A percentile compares a stretch with the other conserved stretches of the same genome.
Evolutionary conservation across 164 flowering plant genomes (phyloP).

Genomic region (Nymphaea thermarum): DNA sequence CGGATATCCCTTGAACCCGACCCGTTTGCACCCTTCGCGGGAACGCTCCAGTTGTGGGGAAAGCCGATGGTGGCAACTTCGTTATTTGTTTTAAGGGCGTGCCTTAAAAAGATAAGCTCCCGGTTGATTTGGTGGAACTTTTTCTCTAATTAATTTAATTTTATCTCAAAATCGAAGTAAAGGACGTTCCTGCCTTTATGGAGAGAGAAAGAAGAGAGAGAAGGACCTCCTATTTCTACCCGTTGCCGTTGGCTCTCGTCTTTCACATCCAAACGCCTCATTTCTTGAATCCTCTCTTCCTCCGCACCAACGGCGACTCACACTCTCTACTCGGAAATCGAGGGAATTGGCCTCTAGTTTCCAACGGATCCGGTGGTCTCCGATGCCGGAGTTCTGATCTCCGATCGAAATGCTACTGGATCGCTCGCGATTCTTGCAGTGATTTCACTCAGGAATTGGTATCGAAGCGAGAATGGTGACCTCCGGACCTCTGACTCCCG

Average conservation of each 20-base stretch:
- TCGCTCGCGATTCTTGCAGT: not conserved
- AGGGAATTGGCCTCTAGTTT: not conserved
- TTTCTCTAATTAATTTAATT: no score
- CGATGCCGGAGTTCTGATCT: not conserved
- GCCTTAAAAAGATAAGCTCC: no score
- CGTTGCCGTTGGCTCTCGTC: not conserved
- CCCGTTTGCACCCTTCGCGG: not conserved
- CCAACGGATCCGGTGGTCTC: not conserved
- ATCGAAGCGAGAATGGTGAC: not conserved
- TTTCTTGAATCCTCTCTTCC: not conserved
- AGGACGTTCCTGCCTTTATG: no score
- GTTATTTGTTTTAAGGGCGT: no score
- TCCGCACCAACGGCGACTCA: not conserved
- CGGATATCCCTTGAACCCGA: no score
- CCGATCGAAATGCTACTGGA: not conserved
- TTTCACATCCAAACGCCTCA: not conserved
- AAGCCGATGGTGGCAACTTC: no score
- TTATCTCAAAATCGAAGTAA: no score
- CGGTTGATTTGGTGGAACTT: not conserved
- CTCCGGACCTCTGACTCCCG: not conserved
- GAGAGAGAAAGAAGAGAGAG: not conserved
- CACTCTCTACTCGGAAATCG: not conserved
- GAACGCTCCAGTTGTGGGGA: not conserved
- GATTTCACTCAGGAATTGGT: not conserved
- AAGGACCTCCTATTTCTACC: not conserved